These are phyloP conservation scores for Phialophora macrospora DNA, from an alignment of 2,329 filamentous ascomycete genomes.

Conservation along the genomic window DNA sequence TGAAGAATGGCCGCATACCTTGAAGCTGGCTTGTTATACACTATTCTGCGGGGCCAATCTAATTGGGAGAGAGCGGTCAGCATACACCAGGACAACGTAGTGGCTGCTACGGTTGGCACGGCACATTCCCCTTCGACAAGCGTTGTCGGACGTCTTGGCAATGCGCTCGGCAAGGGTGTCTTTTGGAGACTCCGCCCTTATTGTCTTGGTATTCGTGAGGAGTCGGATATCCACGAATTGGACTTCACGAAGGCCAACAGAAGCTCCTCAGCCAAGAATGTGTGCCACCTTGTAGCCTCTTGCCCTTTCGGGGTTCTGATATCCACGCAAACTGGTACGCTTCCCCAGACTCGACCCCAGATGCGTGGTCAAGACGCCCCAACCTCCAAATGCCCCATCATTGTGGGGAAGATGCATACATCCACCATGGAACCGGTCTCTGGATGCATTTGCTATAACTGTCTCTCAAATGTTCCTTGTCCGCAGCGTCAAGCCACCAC, in stretches of 20 bases:
- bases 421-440: background rate
- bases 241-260: background rate
- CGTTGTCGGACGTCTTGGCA: constrained; percentile 15
- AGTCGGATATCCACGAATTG: background rate
- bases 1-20: constrained; percentile 1
- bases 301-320: constrained; percentile 1
- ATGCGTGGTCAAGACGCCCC: background rate
- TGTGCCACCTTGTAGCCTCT: constrained; percentile 17
- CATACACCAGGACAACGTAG: background rate
- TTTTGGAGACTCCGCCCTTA: constrained; percentile 12
- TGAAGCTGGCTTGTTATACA: background rate
- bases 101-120: background rate
- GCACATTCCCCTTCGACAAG: constrained; percentile 8
- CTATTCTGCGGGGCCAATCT: constrained; percentile 9
- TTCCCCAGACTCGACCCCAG: constrained; percentile 4
- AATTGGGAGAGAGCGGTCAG: background rate
- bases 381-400: constrained; percentile 1
- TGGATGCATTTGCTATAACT: background rate
- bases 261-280: constrained; percentile 15
- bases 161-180: constrained; percentile 1
- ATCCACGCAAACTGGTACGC: background rate
- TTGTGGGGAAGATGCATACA: constrained; percentile 4
- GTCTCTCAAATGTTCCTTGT: background rate
- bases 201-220: constrained; percentile 3
- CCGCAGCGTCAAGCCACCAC: background rate